Percentiles rank a stretch among this genome's conserved stretches.
Evolutionary conservation across 2,329 filamentous ascomycete species (phyloP).

Genomic region (Venturia nashicola): DNA sequence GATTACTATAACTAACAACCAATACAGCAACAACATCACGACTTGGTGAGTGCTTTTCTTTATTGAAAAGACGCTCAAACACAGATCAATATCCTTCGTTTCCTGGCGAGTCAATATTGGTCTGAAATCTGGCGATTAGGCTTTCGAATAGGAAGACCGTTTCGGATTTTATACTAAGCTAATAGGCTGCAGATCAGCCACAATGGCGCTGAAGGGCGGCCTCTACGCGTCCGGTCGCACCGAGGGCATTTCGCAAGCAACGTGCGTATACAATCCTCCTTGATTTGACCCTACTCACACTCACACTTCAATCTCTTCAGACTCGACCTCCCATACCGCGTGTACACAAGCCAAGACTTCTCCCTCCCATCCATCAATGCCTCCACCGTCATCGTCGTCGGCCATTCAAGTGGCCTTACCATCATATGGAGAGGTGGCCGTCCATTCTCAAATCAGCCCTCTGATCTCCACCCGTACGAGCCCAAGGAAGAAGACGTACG

Average conservation of each 20-base stretch:
- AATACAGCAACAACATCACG: no score
- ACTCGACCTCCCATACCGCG: conserved; percentile 47
- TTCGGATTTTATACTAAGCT: no score
- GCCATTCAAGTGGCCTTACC: conserved; percentile 44
- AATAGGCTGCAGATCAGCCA: neutral
- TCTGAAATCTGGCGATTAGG: no score
- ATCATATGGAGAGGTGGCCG: conserved; percentile 49
- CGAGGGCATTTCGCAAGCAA: neutral
- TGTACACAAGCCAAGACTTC: conserved; percentile 44
- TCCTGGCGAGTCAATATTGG: neutral
- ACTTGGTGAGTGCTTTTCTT: no score
- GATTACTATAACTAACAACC: no score
- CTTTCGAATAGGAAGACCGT: no score
- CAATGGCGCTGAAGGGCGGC: neutral
- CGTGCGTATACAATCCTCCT: neutral
- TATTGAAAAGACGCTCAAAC: no score
- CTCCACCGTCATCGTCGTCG: conserved; percentile 49
- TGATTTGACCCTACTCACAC: neutral
- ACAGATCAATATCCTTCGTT: neutral
- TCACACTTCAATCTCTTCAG: conserved; percentile 25
- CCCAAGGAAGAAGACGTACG: neutral
- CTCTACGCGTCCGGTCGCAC: neutral
- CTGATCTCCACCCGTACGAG: neutral
- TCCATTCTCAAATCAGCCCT: conserved; percentile 4
- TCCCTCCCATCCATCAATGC: conserved; percentile 47